Percentiles rank a stretch among this genome's conserved stretches.
These are phyloP conservation scores for Aspergillus persii DNA, from an alignment of 2,329 filamentous ascomycete species.

Conservation along the genomic window DNA sequence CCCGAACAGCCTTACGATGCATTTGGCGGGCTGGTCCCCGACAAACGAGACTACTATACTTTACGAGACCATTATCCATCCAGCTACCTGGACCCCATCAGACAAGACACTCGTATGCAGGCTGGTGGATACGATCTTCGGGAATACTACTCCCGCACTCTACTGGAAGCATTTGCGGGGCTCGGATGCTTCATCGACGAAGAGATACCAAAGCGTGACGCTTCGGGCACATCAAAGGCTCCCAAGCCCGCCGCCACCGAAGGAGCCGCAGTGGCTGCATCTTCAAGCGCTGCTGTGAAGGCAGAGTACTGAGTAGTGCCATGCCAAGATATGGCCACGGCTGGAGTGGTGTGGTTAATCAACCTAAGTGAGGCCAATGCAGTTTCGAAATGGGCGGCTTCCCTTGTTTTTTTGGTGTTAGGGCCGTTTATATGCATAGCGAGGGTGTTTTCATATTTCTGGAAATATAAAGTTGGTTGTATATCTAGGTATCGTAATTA, in stretches of 20 bases:
- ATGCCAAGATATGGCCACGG: not conserved
- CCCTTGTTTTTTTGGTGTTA: not conserved
- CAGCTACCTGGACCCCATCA: slow-evolving; percentile 66
- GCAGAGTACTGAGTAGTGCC: not conserved
- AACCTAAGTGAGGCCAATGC: not conserved
- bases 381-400: not conserved
- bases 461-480: not conserved
- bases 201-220: slow-evolving; percentile 50
- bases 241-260: slow-evolving; percentile 25
- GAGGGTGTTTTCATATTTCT: slow-evolving; percentile 12
- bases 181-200: slow-evolving; percentile 84
- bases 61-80: slow-evolving; percentile 71
- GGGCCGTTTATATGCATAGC: slow-evolving; percentile 12
- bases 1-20: slow-evolving; percentile 81
- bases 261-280: slow-evolving; percentile 30
- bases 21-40: slow-evolving; percentile 67
- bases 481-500: not conserved
- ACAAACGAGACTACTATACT: slow-evolving; percentile 67
- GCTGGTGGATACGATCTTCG: slow-evolving; percentile 80
- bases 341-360: not conserved
- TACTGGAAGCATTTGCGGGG: slow-evolving; percentile 88
- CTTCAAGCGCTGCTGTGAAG: not conserved
- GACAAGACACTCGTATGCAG: slow-evolving; percentile 63
- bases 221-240: slow-evolving; percentile 14
- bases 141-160: slow-evolving; percentile 76